Conservation (phyloP, 1,284 basidiomycete species). For the Leccinum pachyderme region DNA sequence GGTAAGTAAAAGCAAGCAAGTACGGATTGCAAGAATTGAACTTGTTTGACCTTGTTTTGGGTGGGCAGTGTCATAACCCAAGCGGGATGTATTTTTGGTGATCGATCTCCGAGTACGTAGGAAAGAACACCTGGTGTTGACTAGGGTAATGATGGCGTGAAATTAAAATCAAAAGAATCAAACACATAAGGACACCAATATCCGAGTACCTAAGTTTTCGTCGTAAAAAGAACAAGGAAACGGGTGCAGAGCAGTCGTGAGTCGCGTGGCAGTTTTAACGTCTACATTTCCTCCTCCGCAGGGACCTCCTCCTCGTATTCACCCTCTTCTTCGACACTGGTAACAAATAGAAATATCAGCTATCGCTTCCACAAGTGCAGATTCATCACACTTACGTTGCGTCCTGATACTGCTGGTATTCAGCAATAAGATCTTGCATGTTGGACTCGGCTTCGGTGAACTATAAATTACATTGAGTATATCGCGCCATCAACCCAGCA, state of each 20-base stretch:
- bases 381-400: constrained; percentile 64
- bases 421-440: constrained; percentile 92
- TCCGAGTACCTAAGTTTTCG: constrained; percentile 36
- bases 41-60: constrained; percentile 17
- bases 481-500: not conserved
- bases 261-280: constrained; percentile 22
- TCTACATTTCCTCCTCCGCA: constrained; percentile 55
- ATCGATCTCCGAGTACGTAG: constrained; percentile 7
- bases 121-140: constrained; percentile 16
- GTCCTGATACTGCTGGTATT: constrained; percentile 97
- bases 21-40: not conserved
- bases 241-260: constrained; percentile 16
- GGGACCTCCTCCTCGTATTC: constrained; percentile 76
- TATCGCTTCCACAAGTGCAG: not conserved
- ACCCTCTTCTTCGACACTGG: constrained; percentile 74
- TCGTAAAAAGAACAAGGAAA: constrained; percentile 27
- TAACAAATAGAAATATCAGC: constrained; percentile 1
- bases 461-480: constrained; percentile 36
- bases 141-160: constrained; percentile 32
- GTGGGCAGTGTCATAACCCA: not conserved
- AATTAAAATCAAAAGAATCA: constrained; percentile 33
- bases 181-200: constrained; percentile 34
- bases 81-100: not conserved
- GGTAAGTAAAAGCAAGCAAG: not conserved
- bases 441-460: constrained; percentile 96